Evolutionary conservation across 2,329 filamentous ascomycete species (phyloP), one percentile per base, ranked within the genome.

Genomic region (Fusarium duplospermum): DNA sequence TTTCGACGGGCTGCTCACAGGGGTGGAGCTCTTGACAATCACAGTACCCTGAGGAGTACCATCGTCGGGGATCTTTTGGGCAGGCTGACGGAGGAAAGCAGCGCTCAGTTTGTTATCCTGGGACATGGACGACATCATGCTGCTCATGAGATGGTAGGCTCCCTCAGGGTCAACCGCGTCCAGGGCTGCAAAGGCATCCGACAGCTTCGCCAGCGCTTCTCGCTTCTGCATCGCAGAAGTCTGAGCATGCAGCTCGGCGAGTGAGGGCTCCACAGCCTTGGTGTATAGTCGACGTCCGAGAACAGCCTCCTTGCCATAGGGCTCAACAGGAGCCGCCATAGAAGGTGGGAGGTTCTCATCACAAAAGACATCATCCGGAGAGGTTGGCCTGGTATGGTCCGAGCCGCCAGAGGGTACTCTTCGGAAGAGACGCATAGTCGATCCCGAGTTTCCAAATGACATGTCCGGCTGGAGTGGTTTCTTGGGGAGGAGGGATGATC

Each of bases 381-480:
- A 83, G 1, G 78, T 71, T 5, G 82, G 80, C 14, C 81, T 77
- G 31, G 80, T 83, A 2, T 84, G 83, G 7, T 82, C 85, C 24
- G 87, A 90, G 76, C 87, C 86, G 77, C 94, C 93, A 0, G 95
- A 96, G 1, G 89, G 88, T 1, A 97, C 94, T 27, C 96, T 91
- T 73, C 94, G 93, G 86, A 98, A 98, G 62, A 97, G 92, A 64
- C 95, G 92, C 75, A 97, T 94, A 18, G 95, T 98, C 1, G 96
- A 98, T 2, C 94, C 94, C 9, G 92, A 93, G 82, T 98, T 98
- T 61, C 96, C 96, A 83, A 97, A 98, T 7, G 93, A 97, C 87
- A 97, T 92, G 79, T 98, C 94, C 2, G 96, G 89, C 64, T 95
- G 94, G 2, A 98, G 87, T 0, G 96, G 95, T 73, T 94, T 92